Percentiles rank a stretch among this genome's conserved stretches.
Evolutionary conservation across 2,329 filamentous ascomycete genomes (phyloP).

Genomic region (Paecilomyces formosus): DNA sequence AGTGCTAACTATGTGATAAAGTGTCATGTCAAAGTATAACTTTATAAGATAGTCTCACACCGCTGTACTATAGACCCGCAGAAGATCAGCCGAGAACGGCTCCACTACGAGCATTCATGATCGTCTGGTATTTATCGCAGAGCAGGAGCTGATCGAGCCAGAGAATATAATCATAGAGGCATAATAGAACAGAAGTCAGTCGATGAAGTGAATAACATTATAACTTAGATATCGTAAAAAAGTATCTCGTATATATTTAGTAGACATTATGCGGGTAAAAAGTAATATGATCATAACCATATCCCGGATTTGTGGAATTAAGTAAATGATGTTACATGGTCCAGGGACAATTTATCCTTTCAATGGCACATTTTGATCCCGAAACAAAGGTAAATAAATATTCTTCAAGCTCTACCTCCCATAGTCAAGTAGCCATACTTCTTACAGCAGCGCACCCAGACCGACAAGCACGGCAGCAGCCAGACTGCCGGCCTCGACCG

Average conservation of each 20-base stretch:
- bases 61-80: background rate
- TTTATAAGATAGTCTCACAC: background rate
- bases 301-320: background rate
- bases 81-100: background rate
- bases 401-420: background rate
- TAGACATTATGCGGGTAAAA: background rate
- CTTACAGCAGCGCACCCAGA: constrained; percentile 6
- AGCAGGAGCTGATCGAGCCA: background rate
- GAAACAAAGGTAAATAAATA: background rate
- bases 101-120: background rate
- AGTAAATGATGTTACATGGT: background rate
- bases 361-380: background rate
- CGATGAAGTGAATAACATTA: background rate
- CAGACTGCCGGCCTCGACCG: constrained; percentile 16
- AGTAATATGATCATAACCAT: background rate
- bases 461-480: constrained; percentile 16
- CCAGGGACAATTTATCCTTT: background rate
- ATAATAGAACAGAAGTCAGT: background rate
- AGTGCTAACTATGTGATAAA: background rate
- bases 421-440: background rate
- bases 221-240: background rate
- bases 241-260: background rate
- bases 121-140: background rate
- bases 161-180: background rate
- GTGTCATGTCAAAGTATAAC: background rate